Evolutionary conservation across 345 rosid genomes (phyloP).

Genomic region (Luvunga scandens): DNA sequence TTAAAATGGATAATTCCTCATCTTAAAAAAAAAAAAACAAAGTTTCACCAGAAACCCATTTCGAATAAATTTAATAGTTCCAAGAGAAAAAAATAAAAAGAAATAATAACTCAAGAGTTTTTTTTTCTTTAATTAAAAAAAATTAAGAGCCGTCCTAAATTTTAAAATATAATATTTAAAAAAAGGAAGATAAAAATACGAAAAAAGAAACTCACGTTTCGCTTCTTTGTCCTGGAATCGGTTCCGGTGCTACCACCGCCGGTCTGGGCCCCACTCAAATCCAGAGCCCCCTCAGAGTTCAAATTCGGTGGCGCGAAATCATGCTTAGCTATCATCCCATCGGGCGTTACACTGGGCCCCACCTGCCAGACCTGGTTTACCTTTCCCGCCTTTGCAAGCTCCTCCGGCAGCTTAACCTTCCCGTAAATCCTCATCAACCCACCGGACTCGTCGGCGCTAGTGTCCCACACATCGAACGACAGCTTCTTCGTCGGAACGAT

Average conservation of each 20-base stretch:
- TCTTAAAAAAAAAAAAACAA: not conserved
- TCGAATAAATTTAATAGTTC: not conserved
- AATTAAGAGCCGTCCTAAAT: not conserved
- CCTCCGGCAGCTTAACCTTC: slow-evolving; percentile 57
- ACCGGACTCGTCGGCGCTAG: slow-evolving; percentile 44
- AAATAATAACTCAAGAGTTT: not conserved
- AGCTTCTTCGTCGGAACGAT: slow-evolving; percentile 34
- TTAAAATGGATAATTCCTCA: not conserved
- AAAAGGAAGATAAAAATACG: not conserved
- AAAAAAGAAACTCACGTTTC: slow-evolving; percentile 36
- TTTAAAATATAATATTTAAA: not conserved
- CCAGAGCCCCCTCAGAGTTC: slow-evolving; percentile 31
- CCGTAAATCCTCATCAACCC: slow-evolving; percentile 55
- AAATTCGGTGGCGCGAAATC: slow-evolving; percentile 31
- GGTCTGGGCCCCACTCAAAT: slow-evolving; percentile 27
- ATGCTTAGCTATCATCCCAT: slow-evolving; percentile 30
- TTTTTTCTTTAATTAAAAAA: no score
- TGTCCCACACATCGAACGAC: slow-evolving; percentile 67
- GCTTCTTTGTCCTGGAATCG: slow-evolving; percentile 40
- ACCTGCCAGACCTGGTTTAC: slow-evolving; percentile 89
- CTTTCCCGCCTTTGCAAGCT: slow-evolving; percentile 38
- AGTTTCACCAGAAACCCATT: not conserved
- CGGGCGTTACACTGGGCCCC: slow-evolving; percentile 38
- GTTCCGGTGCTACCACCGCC: slow-evolving; percentile 21
- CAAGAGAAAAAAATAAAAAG: no score